Conservation (phyloP, 768 basidiomycete species). For the Lentinula lateritia region DNA sequence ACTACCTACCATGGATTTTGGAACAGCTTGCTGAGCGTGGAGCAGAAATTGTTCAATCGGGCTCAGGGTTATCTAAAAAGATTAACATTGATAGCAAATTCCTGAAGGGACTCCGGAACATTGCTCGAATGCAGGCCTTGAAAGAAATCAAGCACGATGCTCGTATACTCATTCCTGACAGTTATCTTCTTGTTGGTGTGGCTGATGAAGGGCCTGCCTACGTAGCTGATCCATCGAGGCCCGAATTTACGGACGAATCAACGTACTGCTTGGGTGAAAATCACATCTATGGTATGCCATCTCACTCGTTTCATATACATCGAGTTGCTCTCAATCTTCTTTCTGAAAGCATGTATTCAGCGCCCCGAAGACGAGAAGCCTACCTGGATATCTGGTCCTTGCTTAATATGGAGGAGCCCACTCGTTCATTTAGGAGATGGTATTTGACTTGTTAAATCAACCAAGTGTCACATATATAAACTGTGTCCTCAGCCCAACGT, state of each 20-base stretch:
- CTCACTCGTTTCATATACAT: neutral
- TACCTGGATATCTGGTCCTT: constrained; percentile 53
- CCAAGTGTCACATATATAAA: constrained; percentile 4
- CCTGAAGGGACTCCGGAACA: constrained; percentile 49
- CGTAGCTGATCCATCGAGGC: constrained; percentile 32
- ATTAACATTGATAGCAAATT: constrained; percentile 49
- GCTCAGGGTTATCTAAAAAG: constrained; percentile 7
- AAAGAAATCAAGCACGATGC: constrained; percentile 74
- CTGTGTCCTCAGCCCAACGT: constrained; percentile 46
- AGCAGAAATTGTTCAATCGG: constrained; percentile 37
- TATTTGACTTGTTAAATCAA: constrained; percentile 16
- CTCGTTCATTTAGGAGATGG: constrained; percentile 76
- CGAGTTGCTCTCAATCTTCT: neutral
- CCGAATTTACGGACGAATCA: constrained; percentile 35
- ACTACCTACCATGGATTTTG: constrained; percentile 47
- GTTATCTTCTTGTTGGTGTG: constrained; percentile 70
- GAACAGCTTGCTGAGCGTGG: constrained; percentile 31
- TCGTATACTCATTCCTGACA: constrained; percentile 63
- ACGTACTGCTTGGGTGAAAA: constrained; percentile 50
- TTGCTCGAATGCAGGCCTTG: constrained; percentile 58
- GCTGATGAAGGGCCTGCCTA: constrained; percentile 80
- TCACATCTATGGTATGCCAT: constrained; percentile 58
- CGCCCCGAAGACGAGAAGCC: constrained; percentile 42
- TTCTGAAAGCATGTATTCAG: constrained; percentile 40
- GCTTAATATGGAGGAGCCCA: constrained; percentile 66